Evolutionary conservation across 176 grass and related monocot species (phyloP), one percentile per base, ranked within the genome.

Genomic region (Triticum timopheevii): DNA sequence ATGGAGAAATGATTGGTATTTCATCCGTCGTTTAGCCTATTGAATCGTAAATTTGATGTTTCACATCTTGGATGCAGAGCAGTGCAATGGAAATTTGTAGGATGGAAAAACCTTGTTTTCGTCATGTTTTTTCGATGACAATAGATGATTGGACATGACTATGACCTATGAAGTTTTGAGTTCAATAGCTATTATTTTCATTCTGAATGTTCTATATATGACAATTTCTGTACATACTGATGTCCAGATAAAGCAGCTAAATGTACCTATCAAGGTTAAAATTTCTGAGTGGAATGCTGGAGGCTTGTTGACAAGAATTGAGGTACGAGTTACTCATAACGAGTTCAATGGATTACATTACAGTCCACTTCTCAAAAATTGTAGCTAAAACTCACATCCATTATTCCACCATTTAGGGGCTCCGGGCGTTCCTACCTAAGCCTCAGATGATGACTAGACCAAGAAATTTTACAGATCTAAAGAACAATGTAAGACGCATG

Each of bases 361-460:
- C 54, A 74, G 16, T 82, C 22, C 80, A 81, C 5, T 88, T 63
- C 66, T 49, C 38, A 13, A 17, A 81, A 63, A 33, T 31, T 23
- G 69, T 84, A 2, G 3, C 61, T 86, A 63, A 87, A 65, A 4
- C 23, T 35, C 31, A 64, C 38, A 63, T 49, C 9, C 27, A 34
- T 77, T 2, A 77, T 45, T 86, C 72, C 33, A 34, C 13, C 47
- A 34, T 58, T 84, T 85, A 93, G 93, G 96, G 96, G 7, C 88
- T 98, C 83, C 89, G 96, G 40, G 96, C 91, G 20, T 98, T 93
- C 69, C 91, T 98, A n/a, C 96, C 96, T 83, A 98, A 93, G 88
- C 85, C 84, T 84, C 91, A 93, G 83, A 83, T 98, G 88, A 92
- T 93, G 87, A 86, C 83, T 47, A 90, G 74, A 87, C 89, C 94